Conservation (phyloP, 257 asterid species). For the Knoxia roxburghii region DNA sequence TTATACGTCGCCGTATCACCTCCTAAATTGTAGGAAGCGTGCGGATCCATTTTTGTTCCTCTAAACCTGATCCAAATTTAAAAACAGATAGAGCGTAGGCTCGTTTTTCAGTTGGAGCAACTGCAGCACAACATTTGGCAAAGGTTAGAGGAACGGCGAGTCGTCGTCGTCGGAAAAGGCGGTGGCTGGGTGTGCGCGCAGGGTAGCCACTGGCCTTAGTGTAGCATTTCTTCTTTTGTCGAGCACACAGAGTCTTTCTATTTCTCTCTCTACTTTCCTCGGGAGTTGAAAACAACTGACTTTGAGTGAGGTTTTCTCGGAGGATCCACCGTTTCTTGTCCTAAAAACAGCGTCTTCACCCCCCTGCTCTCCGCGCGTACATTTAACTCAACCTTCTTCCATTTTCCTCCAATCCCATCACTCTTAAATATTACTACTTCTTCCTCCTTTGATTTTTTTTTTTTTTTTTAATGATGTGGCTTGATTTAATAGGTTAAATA, state of each 20-base stretch:
- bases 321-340: slow-evolving; percentile 26
- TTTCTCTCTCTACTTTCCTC: slow-evolving; percentile 4
- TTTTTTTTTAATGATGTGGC: too few species aligned
- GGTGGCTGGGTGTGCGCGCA: slow-evolving; percentile 9
- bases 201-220: slow-evolving; percentile 24
- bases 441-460: too few species aligned
- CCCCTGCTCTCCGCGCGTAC: slow-evolving; percentile 12
- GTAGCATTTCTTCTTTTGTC: slow-evolving; percentile 2
- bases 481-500: too few species aligned
- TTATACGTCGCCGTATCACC: slow-evolving; percentile 22
- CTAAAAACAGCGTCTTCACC: not conserved
- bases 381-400: slow-evolving; percentile 1
- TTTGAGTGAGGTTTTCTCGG: slow-evolving; percentile 27
- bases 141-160: slow-evolving; percentile 15
- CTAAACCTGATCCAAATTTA: slow-evolving; percentile 14
- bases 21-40: slow-evolving; percentile 18
- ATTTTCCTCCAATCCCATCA: not conserved
- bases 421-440: not conserved
- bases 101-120: not conserved
- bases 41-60: slow-evolving; percentile 27
- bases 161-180: slow-evolving; percentile 9
- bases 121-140: not conserved
- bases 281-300: slow-evolving; percentile 36
- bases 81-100: not conserved
- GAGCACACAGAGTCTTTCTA: slow-evolving; percentile 10